Base-by-base conservation (phyloP, 306 rosid species). In the Prunus mume region DNA sequence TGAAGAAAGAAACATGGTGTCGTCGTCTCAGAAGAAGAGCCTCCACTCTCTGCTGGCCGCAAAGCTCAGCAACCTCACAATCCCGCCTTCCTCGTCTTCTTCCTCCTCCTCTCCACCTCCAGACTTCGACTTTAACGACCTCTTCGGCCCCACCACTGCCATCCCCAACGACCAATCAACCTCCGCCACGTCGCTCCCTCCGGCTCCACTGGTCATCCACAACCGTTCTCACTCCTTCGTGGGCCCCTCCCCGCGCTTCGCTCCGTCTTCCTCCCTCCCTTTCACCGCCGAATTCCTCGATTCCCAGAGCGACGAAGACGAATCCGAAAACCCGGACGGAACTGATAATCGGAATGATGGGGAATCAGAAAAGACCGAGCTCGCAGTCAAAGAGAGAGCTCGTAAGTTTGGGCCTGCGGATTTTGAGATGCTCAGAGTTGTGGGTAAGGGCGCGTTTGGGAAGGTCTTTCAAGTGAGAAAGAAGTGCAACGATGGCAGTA, bases 221-320 rank as follows among this genome's bases (percentile, higher is more conserved):
- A 85, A 93, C 74, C 85, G 98, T 86, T 87, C 97, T 82, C 98
- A 92, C 83, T 95, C 98, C 81, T 89, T 95, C 76, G 96, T 94
- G 74, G 98, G 98, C 17, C 98, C 98, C 67, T 92, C 96, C 60
- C 98, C 98, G 0, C 95, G 89, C 75, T 69, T 81, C 65, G 68
- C 90, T 15, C 81, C 86, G 3, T 2, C 90, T 69, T 41, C 81
- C 68, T 68, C 83, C 43, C 86, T 88, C 72, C 84, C 86, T 56
- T 63, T 69, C 20, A 69, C 81, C 82, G 11, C 76, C 19, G 90
- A 82, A 24, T 81, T 86, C 66, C 66, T 61, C 76, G 82, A 80
- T 47, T 86, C 86, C 17, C 80, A 88, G 71, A 76, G 76, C 68
- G 86, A 80, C 5, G 85, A 84, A 5, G 85, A 70, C 8, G 87